Evolutionary conservation across 2,329 filamentous ascomycete species (phyloP).

Genomic region (Fusarium devonianum): DNA sequence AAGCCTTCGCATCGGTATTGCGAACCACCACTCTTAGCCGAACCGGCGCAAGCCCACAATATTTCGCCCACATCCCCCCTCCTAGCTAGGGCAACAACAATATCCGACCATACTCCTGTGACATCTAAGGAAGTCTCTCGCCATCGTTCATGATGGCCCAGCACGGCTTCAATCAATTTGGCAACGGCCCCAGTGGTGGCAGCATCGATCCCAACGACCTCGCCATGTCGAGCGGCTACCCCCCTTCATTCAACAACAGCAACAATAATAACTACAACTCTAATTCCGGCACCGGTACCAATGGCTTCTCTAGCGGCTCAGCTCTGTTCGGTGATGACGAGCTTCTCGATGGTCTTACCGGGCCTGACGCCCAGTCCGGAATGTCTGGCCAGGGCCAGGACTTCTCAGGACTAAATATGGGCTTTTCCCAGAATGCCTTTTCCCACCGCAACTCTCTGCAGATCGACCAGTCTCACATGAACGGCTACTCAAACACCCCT

Average conservation of each 20-base stretch:
- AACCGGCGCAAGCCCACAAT: constrained; percentile 37
- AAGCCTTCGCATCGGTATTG: constrained; percentile 24
- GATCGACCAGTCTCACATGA: constrained; percentile 70
- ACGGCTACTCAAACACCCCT: constrained; percentile 88
- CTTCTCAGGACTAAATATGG: constrained; percentile 65
- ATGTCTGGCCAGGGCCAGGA: constrained; percentile 64
- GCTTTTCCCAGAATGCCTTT: constrained; percentile 61
- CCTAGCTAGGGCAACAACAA: constrained; percentile 31
- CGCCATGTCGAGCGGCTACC: constrained; percentile 69
- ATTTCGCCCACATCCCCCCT: constrained; percentile 36
- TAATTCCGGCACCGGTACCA: constrained; percentile 65
- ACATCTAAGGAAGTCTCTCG: constrained; percentile 16
- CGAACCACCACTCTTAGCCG: constrained; percentile 28
- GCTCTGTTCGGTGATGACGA: constrained; percentile 89
- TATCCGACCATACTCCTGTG: constrained; percentile 22
- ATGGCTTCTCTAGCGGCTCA: constrained; percentile 78
- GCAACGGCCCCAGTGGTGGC: constrained; percentile 60
- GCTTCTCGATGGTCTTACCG: constrained; percentile 75
- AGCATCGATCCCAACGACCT: constrained; percentile 87
- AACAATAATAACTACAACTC: constrained; percentile 63
- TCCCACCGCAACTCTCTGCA: constrained; percentile 60
- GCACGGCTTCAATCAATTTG: constrained; percentile 64
- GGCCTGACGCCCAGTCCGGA: constrained; percentile 58
- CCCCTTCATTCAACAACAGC: constrained; percentile 62
- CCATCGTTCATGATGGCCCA: constrained; percentile 56